Evolutionary conservation across 768 basidiomycete species (phyloP).

Genomic region (Tylopilus sp.): DNA sequence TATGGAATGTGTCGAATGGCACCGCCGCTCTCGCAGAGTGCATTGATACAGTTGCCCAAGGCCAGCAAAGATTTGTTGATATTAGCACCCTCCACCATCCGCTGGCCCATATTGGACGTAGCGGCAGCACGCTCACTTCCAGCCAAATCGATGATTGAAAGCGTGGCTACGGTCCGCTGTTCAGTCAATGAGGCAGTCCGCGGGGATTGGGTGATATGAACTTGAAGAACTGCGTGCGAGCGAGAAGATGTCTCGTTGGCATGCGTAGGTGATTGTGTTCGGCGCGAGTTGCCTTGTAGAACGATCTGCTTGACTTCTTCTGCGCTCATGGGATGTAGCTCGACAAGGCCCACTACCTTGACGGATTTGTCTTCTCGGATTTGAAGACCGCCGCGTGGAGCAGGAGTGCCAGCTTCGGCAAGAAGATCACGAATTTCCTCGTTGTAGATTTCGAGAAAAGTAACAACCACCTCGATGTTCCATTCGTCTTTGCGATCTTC

Average conservation of each 20-base stretch:
- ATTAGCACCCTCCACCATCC: constrained; percentile 98
- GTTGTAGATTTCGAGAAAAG: constrained; percentile 98
- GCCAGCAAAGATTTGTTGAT: constrained; percentile 99
- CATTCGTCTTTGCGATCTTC: constrained; percentile 83
- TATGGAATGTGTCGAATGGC: constrained; percentile 91
- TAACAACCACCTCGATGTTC: constrained; percentile 85
- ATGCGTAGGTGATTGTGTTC: constrained; percentile 92
- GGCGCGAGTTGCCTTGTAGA: constrained; percentile 77
- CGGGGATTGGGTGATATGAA: constrained; percentile 86
- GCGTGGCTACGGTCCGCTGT: constrained; percentile 79
- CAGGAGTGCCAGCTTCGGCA: constrained; percentile 56
- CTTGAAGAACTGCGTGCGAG: constrained; percentile 96
- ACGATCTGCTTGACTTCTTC: constrained; percentile 96
- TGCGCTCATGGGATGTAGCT: constrained; percentile 75
- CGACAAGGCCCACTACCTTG: constrained; percentile 82
- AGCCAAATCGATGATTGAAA: constrained; percentile 97
- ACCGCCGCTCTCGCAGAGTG: constrained; percentile 91
- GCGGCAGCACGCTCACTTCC: constrained; percentile 97
- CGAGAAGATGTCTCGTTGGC: constrained; percentile 96
- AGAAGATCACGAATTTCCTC: constrained; percentile 97
- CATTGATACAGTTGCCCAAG: constrained; percentile 97
- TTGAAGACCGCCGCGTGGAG: constrained; percentile 81
- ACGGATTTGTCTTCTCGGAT: constrained; percentile 95
- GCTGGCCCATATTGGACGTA: constrained; percentile 94
- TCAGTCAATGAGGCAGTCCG: constrained; percentile 83